Percentiles rank a stretch among this genome's conserved stretches.
These are phyloP conservation scores for Persicaria tinctoria DNA, from an alignment of 148 eudicot genomes.

Conservation along the genomic window DNA sequence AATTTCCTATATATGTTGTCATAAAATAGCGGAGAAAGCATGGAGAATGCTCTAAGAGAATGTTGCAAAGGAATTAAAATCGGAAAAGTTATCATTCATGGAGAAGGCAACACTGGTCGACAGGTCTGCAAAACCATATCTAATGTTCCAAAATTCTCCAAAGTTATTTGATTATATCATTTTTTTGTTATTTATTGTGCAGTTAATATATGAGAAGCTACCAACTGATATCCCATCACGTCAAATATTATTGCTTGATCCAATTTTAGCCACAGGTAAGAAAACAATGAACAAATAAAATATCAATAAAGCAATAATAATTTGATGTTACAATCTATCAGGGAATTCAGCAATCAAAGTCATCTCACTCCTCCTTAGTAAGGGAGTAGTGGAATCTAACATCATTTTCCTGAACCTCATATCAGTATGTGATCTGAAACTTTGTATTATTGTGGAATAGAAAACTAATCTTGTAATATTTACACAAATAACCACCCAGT, in stretches of 20 bases:
- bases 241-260: slow-evolving; percentile 57
- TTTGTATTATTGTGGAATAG: background rate
- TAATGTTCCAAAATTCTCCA: background rate
- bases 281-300: too few species aligned
- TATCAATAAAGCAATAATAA: background rate
- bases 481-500: background rate
- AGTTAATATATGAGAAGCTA: slow-evolving; percentile 61
- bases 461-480: background rate
- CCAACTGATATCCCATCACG: slow-evolving; percentile 60
- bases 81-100: slow-evolving; percentile 65
- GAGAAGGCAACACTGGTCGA: slow-evolving; percentile 40
- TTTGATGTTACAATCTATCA: slow-evolving; percentile 16
- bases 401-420: slow-evolving; percentile 92
- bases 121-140: slow-evolving; percentile 25
- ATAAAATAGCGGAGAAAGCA: slow-evolving; percentile 55
- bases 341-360: slow-evolving; percentile 96
- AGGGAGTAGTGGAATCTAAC: slow-evolving; percentile 89
- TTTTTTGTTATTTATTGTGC: slow-evolving; percentile 13
- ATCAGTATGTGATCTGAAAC: slow-evolving; percentile 39
- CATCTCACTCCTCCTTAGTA: slow-evolving; percentile 67
- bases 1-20: background rate
- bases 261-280: slow-evolving; percentile 52
- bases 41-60: slow-evolving; percentile 73
- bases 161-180: background rate
- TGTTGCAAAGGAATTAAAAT: slow-evolving; percentile 72